Evolutionary conservation across 306 rosid genomes (phyloP).

Genomic region (Casuarina equisetifolia): DNA sequence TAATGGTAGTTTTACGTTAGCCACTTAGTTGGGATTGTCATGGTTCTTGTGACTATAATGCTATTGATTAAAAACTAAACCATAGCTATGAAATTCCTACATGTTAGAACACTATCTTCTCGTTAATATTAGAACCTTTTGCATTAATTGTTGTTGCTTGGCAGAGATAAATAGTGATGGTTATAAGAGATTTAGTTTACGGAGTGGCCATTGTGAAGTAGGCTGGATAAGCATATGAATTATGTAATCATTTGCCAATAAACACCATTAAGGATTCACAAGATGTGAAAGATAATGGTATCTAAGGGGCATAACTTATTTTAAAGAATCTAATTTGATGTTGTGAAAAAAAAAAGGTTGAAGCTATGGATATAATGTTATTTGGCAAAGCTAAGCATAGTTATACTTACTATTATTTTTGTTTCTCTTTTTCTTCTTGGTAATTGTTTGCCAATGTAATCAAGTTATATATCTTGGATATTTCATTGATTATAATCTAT

Average conservation of each 20-base stretch:
- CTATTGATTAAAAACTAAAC: too few relatives aligned
- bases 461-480: not conserved
- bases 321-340: not conserved
- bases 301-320: too few relatives aligned
- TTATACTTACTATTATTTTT: not conserved
- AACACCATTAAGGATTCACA: not conserved
- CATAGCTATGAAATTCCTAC: too few relatives aligned
- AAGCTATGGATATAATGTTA: not conserved
- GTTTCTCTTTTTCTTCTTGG: not conserved
- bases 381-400: not conserved
- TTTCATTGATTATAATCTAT: not conserved
- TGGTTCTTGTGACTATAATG: too few relatives aligned
- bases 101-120: too few relatives aligned
- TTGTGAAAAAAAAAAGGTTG: not conserved
- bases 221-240: not conserved
- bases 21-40: too few relatives aligned
- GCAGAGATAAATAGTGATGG: too few relatives aligned
- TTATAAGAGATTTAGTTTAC: too few relatives aligned
- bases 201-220: not conserved
- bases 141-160: too few relatives aligned
- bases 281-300: not conserved
- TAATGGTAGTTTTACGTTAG: too few relatives aligned
- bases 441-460: not conserved
- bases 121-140: too few relatives aligned
- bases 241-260: not conserved